Evolutionary conservation across 805 yeast genomes (phyloP), one percentile per base, ranked within the genome.

Genomic region (Zygoascus biomembranicola): DNA sequence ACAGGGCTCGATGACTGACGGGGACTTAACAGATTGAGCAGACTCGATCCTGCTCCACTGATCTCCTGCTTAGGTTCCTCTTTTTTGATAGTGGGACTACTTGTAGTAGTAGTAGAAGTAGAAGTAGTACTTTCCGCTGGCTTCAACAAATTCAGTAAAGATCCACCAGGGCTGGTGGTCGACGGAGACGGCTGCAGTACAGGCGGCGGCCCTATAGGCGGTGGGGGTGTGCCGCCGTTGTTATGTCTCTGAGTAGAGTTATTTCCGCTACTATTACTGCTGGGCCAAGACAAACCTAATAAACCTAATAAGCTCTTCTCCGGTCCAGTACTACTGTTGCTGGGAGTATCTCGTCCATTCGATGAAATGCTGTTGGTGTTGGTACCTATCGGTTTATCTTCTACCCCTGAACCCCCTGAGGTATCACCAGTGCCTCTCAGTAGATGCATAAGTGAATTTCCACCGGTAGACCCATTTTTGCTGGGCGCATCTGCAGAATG

Each of bases 61-160:
- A n/a, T n/a, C 28, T 23, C 28, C 28, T 3, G 28, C 28, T 23
- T 23, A 4, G 39, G 39, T 35, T 35, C 16, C 39, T 11, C 13
- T 8, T 35, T 35, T 11, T 35, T 35, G 10, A n/a, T 13, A n/a
- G 39, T 35, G 16, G 39, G 13, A n/a, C 39, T 35, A 13, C 5
- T 11, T 35, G 3, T n/a, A 13, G 39, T n/a, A 35, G 16, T 13
- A 5, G 39, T 13, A 13, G 9, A 32, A 9, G 8, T 11, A 9
- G 35, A 3, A 18, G 48, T 18, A 23, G 48, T 11, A 11, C 14
- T 11, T 19, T 16, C 35, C 26, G 23, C 32, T 8, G 52, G 52
- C 13, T 28, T 11, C 28, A 49, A 35, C 47, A 49, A 41, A 49
- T 41, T 43, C 47, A 49, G 26, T 28, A 37, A 28, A 47, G 35